A percentile compares a stretch with the other conserved stretches of the same genome.
Evolutionary conservation across 371 early-diverging fungal species (phyloP).

Genomic region (Capillidium heterosporum): DNA sequence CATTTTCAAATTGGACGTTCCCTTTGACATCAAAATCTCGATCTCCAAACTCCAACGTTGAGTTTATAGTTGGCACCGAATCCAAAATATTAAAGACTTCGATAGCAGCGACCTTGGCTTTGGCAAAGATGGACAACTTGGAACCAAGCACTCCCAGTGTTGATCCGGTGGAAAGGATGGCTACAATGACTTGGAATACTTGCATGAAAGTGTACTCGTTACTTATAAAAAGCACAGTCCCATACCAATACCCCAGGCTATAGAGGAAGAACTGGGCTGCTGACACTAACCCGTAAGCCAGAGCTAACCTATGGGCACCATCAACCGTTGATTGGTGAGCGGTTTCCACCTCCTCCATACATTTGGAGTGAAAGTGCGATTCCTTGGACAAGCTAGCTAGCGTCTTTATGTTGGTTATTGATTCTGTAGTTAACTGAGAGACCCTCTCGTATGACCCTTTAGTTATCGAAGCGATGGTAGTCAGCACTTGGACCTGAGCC

Average conservation of each 20-base stretch:
- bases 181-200: constrained; percentile 22
- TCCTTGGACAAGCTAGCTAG: constrained; percentile 48
- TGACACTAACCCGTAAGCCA: constrained; percentile 41
- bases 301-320: constrained; percentile 27
- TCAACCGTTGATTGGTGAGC: constrained; percentile 41
- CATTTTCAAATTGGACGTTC: constrained; percentile 29
- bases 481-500: constrained; percentile 12
- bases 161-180: constrained; percentile 50
- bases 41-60: constrained; percentile 26
- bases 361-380: constrained; percentile 32
- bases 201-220: constrained; percentile 7
- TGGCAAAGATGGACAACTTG: constrained; percentile 25
- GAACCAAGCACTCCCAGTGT: constrained; percentile 50
- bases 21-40: constrained; percentile 24
- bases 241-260: constrained; percentile 32
- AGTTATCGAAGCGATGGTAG: constrained; percentile 33
- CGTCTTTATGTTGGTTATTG: constrained; percentile 67
- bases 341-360: constrained; percentile 26
- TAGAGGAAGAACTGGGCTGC: constrained; percentile 34
- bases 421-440: constrained; percentile 63
- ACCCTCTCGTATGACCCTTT: constrained; percentile 44
- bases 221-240: constrained; percentile 16
- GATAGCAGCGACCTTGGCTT: constrained; percentile 66
- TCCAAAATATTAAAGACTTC: constrained; percentile 31
- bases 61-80: constrained; percentile 32